A percentile compares a stretch with the other conserved stretches of the same genome.
phyloP scores from a whole-genome alignment of 169 alveolate genomes.

The Plasmodium falciparum region DNA sequence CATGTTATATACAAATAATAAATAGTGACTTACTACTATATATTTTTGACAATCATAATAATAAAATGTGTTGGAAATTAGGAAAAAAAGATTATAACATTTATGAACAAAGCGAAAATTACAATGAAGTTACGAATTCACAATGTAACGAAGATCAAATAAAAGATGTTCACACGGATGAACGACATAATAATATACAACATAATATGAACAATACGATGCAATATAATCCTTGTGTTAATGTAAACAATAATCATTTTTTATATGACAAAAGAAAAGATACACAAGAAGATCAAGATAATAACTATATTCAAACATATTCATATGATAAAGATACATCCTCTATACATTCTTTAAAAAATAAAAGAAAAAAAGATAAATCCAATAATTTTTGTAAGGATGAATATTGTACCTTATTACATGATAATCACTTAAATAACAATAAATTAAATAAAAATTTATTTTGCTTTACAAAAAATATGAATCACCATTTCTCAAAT shows the following conservation, averaged over 20 bases:
- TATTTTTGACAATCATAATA: constrained; percentile 49
- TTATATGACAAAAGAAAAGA: constrained; percentile 9
- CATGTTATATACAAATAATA: constrained; percentile 61
- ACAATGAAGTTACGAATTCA: neutral
- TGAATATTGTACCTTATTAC: constrained; percentile 2
- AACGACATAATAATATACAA: too few relatives aligned
- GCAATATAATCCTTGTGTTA: neutral
- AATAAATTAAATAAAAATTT: constrained; percentile 1
- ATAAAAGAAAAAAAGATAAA: constrained; percentile 20
- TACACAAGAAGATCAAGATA: neutral
- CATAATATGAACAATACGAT: neutral
- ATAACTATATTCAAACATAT: too few relatives aligned
- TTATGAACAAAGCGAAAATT: constrained; percentile 13
- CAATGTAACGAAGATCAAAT: neutral
- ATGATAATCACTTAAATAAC: neutral
- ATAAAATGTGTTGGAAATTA: constrained; percentile 63
- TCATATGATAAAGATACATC: constrained; percentile 18
- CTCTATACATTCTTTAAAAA: constrained; percentile 5
- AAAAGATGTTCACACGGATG: neutral
- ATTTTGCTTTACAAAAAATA: constrained; percentile 32
- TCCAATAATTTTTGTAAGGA: neutral
- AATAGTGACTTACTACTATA: constrained; percentile 54
- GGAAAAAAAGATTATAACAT: constrained; percentile 35
- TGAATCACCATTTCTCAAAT: constrained; percentile 7
- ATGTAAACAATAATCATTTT: neutral